A percentile compares a stretch with the other conserved stretches of the same genome.
Conservation (phyloP, 148 eudicot species). For the Chenopodium album region DNA sequence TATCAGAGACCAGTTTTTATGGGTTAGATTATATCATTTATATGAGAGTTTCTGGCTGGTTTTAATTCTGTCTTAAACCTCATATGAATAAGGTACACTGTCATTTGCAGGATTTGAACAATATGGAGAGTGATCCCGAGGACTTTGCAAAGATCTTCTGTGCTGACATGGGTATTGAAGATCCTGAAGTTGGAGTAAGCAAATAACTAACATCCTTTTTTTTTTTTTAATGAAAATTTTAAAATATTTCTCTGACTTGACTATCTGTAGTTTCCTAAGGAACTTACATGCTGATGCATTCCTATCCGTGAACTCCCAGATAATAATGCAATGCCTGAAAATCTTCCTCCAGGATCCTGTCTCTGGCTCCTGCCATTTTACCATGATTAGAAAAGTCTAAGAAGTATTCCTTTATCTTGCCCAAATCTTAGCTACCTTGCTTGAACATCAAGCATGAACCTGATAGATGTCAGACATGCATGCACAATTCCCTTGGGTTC, state of each 20-base stretch:
- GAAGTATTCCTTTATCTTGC: too few relatives aligned
- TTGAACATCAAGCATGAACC: too few relatives aligned
- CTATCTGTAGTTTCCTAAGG: background rate
- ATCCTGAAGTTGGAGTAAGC: slow-evolving; percentile 98
- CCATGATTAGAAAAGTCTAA: too few relatives aligned
- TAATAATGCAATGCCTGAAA: background rate
- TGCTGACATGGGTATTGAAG: slow-evolving; percentile 76
- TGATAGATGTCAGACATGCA: too few relatives aligned
- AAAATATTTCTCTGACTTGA: background rate
- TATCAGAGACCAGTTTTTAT: slow-evolving; percentile 87
- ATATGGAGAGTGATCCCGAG: slow-evolving; percentile 95
- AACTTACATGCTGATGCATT: background rate
- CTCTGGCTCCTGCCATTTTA: too few relatives aligned
- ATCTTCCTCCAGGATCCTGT: too few relatives aligned
- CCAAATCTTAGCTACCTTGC: too few relatives aligned
- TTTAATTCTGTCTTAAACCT: background rate
- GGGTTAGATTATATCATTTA: slow-evolving; percentile 53
- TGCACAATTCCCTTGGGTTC: too few relatives aligned
- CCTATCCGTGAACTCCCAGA: too few relatives aligned
- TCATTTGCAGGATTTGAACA: slow-evolving; percentile 75
- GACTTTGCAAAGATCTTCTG: slow-evolving; percentile 91
- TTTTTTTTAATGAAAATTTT: background rate
- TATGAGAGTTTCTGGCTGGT: background rate
- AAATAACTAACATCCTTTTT: background rate
- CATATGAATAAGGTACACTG: background rate